phyloP scores from a whole-genome alignment of 2,329 filamentous ascomycete species.

The Apiospora phragmitis region DNA sequence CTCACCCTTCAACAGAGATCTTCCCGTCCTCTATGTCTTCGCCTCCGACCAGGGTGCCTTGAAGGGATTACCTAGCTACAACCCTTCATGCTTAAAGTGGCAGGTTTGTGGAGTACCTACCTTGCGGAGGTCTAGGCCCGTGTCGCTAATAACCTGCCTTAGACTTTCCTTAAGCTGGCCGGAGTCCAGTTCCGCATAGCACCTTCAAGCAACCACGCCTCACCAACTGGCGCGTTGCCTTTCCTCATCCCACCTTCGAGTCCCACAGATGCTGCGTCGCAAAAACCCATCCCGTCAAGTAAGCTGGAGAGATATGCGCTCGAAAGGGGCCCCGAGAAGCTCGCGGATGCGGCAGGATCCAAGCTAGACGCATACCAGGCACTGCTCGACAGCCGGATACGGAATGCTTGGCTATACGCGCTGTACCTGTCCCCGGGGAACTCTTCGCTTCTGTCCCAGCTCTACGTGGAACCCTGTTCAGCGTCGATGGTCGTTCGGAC shows the following conservation, averaged over 20 bases:
- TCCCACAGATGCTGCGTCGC: conserved; percentile 33
- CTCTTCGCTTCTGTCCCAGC: conserved; percentile 63
- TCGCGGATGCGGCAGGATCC: conserved; percentile 51
- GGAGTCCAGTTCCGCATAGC: conserved; percentile 66
- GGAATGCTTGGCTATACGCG: conserved; percentile 84
- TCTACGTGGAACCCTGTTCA: conserved; percentile 70
- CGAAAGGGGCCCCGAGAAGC: conserved; percentile 42
- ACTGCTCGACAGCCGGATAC: conserved; percentile 74
- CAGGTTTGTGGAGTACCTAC: conserved; percentile 64
- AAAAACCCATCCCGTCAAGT: conserved; percentile 56
- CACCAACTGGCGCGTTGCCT: conserved; percentile 82
- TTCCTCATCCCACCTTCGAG: conserved; percentile 68
- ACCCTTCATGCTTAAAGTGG: conserved; percentile 93
- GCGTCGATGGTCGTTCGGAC: conserved; percentile 62
- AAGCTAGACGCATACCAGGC: conserved; percentile 76
- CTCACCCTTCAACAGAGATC: conserved; percentile 42
- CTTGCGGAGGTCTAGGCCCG: neutral
- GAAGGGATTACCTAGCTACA: conserved; percentile 72
- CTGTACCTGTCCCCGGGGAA: conserved; percentile 77
- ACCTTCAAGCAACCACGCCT: conserved; percentile 89
- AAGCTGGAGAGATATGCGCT: conserved; percentile 71
- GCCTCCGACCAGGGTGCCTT: conserved; percentile 62
- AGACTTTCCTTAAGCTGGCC: conserved; percentile 83
- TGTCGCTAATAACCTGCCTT: neutral
- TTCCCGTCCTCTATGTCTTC: conserved; percentile 75